Conservation (phyloP, 2,329 filamentous ascomycete species). For the Exophiala sideris region DNA sequence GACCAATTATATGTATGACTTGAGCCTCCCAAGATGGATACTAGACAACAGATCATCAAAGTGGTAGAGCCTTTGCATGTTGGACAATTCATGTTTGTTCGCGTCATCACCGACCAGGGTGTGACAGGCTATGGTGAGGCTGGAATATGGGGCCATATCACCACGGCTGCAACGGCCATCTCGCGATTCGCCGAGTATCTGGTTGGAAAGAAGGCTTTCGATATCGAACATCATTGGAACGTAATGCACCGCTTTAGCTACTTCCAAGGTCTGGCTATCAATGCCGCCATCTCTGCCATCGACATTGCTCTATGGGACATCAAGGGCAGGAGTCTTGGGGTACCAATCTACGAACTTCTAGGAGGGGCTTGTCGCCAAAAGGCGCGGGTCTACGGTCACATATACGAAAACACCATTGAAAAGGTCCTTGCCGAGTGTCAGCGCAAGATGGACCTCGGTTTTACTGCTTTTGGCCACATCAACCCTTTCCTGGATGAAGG, state of each 20-base stretch:
- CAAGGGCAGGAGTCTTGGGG: slow-evolving; percentile 58
- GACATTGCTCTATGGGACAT: slow-evolving; percentile 78
- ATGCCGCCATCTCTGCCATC: slow-evolving; percentile 71
- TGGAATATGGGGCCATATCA: slow-evolving; percentile 14
- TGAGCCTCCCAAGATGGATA: not conserved
- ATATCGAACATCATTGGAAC: slow-evolving; percentile 76
- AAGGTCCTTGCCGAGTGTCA: slow-evolving; percentile 48
- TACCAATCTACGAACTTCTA: slow-evolving; percentile 69
- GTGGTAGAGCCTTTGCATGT: slow-evolving; percentile 13
- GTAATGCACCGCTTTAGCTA: slow-evolving; percentile 68
- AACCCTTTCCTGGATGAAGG: slow-evolving; percentile 36
- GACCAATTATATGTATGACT: not conserved
- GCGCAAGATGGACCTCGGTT: slow-evolving; percentile 11
- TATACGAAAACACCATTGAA: slow-evolving; percentile 67
- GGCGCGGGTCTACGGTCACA: slow-evolving; percentile 71
- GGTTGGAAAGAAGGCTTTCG: slow-evolving; percentile 29
- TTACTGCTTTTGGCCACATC: slow-evolving; percentile 15
- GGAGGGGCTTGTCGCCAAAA: slow-evolving; percentile 67
- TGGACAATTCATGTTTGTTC: slow-evolving; percentile 19
- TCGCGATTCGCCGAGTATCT: slow-evolving; percentile 10
- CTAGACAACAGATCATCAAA: not conserved
- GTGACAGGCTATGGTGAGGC: slow-evolving; percentile 10
- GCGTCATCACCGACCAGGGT: slow-evolving; percentile 8
- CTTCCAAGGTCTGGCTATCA: slow-evolving; percentile 71
- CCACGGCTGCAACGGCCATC: slow-evolving; percentile 9